Conservation (phyloP, 371 early-diverging fungal genomes). For the Rhizopus sp. region DNA sequence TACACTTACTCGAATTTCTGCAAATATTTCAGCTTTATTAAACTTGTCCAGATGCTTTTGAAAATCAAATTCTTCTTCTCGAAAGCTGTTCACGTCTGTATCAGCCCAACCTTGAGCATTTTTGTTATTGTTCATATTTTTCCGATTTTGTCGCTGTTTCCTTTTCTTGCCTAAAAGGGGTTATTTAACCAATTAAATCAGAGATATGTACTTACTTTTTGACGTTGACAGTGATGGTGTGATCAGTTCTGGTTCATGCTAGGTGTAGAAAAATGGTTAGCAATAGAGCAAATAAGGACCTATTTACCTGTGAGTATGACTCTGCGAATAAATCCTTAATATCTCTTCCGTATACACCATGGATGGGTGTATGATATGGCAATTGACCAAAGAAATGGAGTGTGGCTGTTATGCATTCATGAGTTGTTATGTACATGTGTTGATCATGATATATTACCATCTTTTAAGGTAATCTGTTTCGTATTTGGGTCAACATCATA, state of each 20-base stretch:
- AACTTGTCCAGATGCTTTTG: slow-evolving; percentile 76
- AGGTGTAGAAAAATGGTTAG: background rate
- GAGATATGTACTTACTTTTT: slow-evolving; percentile 14
- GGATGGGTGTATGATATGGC: slow-evolving; percentile 38
- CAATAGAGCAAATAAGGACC: too few species aligned
- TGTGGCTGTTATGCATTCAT: slow-evolving; percentile 14
- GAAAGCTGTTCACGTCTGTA: slow-evolving; percentile 60
- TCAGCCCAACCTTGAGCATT: slow-evolving; percentile 55
- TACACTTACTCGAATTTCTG: slow-evolving; percentile 68
- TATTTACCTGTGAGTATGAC: too few species aligned
- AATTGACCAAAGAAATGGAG: slow-evolving; percentile 38
- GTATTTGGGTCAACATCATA: slow-evolving; percentile 52
- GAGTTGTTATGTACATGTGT: background rate
- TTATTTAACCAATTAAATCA: background rate
- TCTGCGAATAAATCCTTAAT: slow-evolving; percentile 38
- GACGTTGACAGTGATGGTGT: slow-evolving; percentile 1
- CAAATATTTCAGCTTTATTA: slow-evolving; percentile 82
- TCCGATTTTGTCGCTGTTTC: slow-evolving; percentile 12
- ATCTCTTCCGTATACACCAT: slow-evolving; percentile 46
- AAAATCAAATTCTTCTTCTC: slow-evolving; percentile 80
- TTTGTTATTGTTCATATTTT: background rate
- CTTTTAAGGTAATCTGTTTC: slow-evolving; percentile 56
- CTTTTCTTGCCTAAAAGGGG: slow-evolving; percentile 14
- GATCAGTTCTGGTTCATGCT: background rate
- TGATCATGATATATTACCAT: slow-evolving; percentile 40